Conservation (phyloP, 1,139 yeast species). For the Debaryomycetaceae sp. region DNA sequence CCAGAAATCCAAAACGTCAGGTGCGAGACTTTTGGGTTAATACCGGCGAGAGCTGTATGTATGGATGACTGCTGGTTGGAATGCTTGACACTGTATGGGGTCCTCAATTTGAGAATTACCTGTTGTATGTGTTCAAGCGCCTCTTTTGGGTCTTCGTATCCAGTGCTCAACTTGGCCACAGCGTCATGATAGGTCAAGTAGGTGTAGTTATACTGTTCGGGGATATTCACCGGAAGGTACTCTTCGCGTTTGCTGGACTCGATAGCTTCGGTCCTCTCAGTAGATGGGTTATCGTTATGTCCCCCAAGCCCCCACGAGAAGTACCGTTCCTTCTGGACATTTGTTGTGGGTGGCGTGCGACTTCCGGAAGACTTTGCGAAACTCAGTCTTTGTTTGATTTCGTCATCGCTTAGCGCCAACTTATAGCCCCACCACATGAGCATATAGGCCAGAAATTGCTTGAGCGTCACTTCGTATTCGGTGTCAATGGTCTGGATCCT, state of each 20-base stretch:
- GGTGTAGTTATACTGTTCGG: constrained; percentile 3
- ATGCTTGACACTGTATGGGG: too few species aligned
- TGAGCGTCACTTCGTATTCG: constrained; percentile 63
- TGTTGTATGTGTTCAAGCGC: constrained; percentile 2
- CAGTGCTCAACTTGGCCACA: background rate
- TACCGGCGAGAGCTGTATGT: constrained; percentile 13
- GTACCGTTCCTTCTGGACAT: background rate
- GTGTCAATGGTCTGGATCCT: constrained; percentile 55
- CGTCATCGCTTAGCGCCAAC: constrained; percentile 28
- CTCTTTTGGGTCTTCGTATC: constrained; percentile 2
- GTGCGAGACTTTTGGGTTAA: constrained; percentile 40
- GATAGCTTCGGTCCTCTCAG: too few species aligned
- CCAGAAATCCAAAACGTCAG: constrained; percentile 52
- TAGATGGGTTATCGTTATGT: too few species aligned
- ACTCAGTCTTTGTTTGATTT: too few species aligned
- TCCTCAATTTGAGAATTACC: background rate
- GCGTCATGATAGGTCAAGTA: constrained; percentile 3
- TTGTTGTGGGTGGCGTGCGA: too few species aligned
- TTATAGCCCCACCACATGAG: constrained; percentile 59
- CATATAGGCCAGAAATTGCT: constrained; percentile 72
- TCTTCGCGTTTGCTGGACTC: too few species aligned
- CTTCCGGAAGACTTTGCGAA: too few species aligned
- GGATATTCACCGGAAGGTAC: constrained; percentile 1
- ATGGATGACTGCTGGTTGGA: constrained; percentile 1
- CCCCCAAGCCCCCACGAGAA: constrained; percentile 1